Percentiles rank a stretch among this genome's conserved stretches.
Conservation (phyloP, 192 early-diverging fungal genomes). For the Coemansia sp. region DNA sequence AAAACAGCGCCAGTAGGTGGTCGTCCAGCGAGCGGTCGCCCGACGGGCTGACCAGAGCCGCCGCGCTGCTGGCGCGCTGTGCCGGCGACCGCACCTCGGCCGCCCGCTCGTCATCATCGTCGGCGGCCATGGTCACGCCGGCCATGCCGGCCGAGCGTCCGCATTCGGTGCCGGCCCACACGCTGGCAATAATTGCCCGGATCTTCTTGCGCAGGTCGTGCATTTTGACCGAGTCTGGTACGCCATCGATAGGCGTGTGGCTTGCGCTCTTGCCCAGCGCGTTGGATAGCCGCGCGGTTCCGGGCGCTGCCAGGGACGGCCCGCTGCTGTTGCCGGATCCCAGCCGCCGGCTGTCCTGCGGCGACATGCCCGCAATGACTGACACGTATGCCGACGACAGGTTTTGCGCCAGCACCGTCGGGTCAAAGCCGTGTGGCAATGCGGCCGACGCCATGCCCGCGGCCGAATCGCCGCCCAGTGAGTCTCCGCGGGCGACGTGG, state of each 20-base stretch:
- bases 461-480: slow-evolving; percentile 8
- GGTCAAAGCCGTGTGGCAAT: slow-evolving; percentile 30
- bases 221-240: slow-evolving; percentile 18
- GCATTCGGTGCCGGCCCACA: slow-evolving; percentile 49
- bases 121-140: slow-evolving; percentile 33
- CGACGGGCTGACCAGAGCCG: slow-evolving; percentile 17
- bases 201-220: slow-evolving; percentile 33
- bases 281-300: slow-evolving; percentile 10
- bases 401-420: slow-evolving; percentile 29
- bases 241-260: slow-evolving; percentile 13
- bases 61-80: neutral
- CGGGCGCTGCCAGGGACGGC: neutral
- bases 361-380: slow-evolving; percentile 19
- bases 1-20: slow-evolving; percentile 36
- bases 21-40: slow-evolving; percentile 46
- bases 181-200: slow-evolving; percentile 40
- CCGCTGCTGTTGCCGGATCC: neutral
- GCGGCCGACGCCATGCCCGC: slow-evolving; percentile 2
- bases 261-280: slow-evolving; percentile 45
- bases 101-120: slow-evolving; percentile 16
- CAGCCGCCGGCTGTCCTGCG: no score
- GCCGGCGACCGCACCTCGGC: neutral
- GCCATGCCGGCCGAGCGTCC: slow-evolving; percentile 48
- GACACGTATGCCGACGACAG: slow-evolving; percentile 49
- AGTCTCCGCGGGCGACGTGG: neutral